Percentiles rank a stretch among this genome's conserved stretches.
phyloP scores from a whole-genome alignment of 306 rosid species.

The Vigna nakashimae region DNA sequence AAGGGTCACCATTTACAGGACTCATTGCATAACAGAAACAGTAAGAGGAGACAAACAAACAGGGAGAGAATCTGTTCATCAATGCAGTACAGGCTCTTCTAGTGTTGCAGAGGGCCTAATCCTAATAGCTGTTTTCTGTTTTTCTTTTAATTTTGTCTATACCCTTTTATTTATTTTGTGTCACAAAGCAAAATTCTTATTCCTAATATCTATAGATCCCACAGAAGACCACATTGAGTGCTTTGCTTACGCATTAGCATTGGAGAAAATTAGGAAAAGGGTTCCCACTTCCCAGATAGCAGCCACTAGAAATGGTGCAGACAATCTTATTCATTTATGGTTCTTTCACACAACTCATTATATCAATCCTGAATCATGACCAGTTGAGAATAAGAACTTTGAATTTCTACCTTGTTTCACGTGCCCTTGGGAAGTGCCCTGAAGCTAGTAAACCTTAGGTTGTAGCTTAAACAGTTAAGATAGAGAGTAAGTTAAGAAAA shows the following conservation, averaged over 20 bases:
- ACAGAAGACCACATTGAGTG: constrained; percentile 13
- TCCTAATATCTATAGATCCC: background rate
- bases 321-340: constrained; percentile 13
- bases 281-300: constrained; percentile 10
- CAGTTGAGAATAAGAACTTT: constrained; percentile 29
- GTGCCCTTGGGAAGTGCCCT: constrained; percentile 29
- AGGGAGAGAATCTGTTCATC: constrained; percentile 24
- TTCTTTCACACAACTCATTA: constrained; percentile 37
- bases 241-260: background rate
- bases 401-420: constrained; percentile 41
- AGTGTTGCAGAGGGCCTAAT: constrained; percentile 23
- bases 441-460: background rate
- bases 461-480: constrained; percentile 4
- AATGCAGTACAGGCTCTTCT: constrained; percentile 28
- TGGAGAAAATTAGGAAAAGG: constrained; percentile 14
- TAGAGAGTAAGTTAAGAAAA: background rate
- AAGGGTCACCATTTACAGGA: constrained; percentile 1
- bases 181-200: background rate
- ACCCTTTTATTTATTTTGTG: background rate
- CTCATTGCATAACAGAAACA: constrained; percentile 23
- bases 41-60: background rate
- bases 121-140: constrained; percentile 23
- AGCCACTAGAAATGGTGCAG: constrained; percentile 23
- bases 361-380: constrained; percentile 1
- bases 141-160: background rate